Evolutionary conservation across 2,329 filamentous ascomycete genomes (phyloP), one percentile per base, ranked within the genome.

Genomic region (Rachicladosporium sp.): DNA sequence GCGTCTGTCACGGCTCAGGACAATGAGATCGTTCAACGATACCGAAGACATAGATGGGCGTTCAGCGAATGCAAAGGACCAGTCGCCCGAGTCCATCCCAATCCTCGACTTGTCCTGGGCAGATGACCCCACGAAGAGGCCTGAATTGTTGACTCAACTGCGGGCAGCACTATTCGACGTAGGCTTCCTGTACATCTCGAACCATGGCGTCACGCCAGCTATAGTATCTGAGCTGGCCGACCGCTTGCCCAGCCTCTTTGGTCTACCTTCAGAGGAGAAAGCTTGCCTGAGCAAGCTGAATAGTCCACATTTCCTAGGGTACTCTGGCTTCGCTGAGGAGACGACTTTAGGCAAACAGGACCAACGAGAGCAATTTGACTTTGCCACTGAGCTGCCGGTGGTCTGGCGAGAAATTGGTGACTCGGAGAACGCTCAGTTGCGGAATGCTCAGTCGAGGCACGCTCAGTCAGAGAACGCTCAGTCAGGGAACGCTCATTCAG

Each of bases 251-350:
- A 31, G 13, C 0, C 57, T 73, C 4, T 74, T 74, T 44, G 49
- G 53, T 1, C 54, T 72, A 1, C 46, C 62, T 0, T 36, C 48
- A 1, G 45, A 49, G 2, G 51, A 55, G 4, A 74, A 73, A 41
- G 50, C 52, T 0, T 47, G 48, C 2, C 52, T 71, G 7, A 65
- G 65, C 0, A 19, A 19, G 15, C 55, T 63, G 19, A 70, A 74
- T 19, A 77, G 71, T 1, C 72, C 74, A 7, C 74, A 77, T 50
- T 76, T 79, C 41, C 58, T 79, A 2, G 75, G 75, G 0, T 78
- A 77, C 50, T 74, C 70, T 44, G 66, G 61, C 1, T 64, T 66
- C 11, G 74, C 73, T 0, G 61, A 68, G 15, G 75, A 78, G 52
- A 71, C 59, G 0, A 79, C 76, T 2, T 67, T 70, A 0, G 71